Evolutionary conservation across 108 stramenopile genomes (phyloP), one percentile per base, ranked within the genome.

Genomic region (Cyclotella distinguenda): DNA sequence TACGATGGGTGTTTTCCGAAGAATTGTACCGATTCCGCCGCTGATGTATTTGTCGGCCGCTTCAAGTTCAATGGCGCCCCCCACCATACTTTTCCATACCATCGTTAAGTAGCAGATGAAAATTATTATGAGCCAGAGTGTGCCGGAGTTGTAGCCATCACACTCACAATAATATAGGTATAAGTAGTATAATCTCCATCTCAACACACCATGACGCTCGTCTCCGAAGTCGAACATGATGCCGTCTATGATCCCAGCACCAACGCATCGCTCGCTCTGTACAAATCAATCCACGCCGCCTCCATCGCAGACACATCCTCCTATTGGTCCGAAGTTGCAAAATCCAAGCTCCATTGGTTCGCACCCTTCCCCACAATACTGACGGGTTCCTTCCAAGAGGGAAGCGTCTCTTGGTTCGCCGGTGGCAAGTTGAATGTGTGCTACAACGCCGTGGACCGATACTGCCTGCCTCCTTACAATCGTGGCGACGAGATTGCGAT

Each of bases 401-500:
- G 93, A 25, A 78, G 80, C 49, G 84, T 90, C 10, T 60, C 78
- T 13, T 94, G 85, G 86, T 94, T 94, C 60, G 74, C 74, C 6
- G 93, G 89, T 19, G 96, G 92, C 1, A 85, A 91, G 51, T 38
- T 94, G 21, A 96, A 96, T 69, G 64, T 88, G 12, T 78, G 77
- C 65, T 90, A 91, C 86, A 96, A 96, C 43, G 89, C 90, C 16
- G 61, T 96, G 6, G 95, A 96, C 68, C 79, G 95, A 10, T 88
- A 93, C 62, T 74, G 80, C 23, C 50, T 64, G 21, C 62, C 66
- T 32, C 70, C 58, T 10, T 59, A 50, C 52, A 79, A 83, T 55
- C 57, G 80, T 27, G 87, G 78, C 15, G 74, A 88, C 44, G 76
- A 97, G 45, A 64, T 61, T 13, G 90, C 90, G 15, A 90, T 92